phyloP scores from a whole-genome alignment of 495 filamentous ascomycete genomes.

The Aspergillus panamensis region DNA sequence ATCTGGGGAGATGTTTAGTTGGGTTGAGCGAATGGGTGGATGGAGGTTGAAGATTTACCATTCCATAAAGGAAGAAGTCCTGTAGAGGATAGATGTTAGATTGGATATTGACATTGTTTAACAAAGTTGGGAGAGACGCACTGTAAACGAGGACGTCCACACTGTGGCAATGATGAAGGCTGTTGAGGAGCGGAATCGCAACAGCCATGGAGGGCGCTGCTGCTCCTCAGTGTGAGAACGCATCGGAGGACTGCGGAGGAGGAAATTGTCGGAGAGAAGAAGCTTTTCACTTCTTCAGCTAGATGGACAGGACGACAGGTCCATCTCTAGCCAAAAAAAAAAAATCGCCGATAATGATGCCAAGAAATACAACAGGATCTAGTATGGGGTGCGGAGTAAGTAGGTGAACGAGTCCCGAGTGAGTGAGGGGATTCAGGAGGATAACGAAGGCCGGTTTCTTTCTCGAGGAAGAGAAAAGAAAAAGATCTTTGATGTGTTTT shows the following conservation, averaged over 20 bases:
- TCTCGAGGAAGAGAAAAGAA: background rate
- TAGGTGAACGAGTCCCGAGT: too few species aligned
- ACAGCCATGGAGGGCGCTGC: constrained; percentile 38
- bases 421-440: too few species aligned
- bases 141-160: constrained; percentile 60
- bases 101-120: background rate
- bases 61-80: constrained; percentile 45
- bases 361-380: too few species aligned
- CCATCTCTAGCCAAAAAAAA: too few species aligned
- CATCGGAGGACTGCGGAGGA: too few species aligned
- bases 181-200: constrained; percentile 55
- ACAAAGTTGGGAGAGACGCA: constrained; percentile 48
- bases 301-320: too few species aligned
- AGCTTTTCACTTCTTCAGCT: too few species aligned
- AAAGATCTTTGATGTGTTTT: background rate
- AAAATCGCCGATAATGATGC: too few species aligned
- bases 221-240: background rate
- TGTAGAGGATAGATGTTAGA: constrained; percentile 11
- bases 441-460: too few species aligned
- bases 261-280: too few species aligned
- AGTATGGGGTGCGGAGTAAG: too few species aligned
- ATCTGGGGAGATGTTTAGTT: constrained; percentile 26
- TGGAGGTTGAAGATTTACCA: constrained; percentile 20
- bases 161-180: constrained; percentile 60
- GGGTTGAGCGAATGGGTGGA: background rate